Conservation (phyloP, 202 grass and related monocot genomes). For the Digitaria exilis region DNA sequence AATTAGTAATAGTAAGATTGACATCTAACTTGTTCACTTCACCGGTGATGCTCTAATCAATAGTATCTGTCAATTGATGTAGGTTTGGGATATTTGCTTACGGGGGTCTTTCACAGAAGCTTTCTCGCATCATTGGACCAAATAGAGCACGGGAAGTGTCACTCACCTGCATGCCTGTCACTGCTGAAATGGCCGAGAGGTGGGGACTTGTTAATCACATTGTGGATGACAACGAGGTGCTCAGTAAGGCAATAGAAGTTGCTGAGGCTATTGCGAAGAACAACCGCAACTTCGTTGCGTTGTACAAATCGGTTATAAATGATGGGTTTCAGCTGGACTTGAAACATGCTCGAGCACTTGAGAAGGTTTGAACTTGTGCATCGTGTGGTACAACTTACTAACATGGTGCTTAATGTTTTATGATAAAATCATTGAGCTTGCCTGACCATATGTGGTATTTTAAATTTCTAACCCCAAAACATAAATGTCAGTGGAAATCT, state of each 20-base stretch:
- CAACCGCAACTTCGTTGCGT: no score
- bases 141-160: no score
- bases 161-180: no score
- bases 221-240: no score
- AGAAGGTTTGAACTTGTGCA: slow-evolving; percentile 57
- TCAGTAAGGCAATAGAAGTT: no score
- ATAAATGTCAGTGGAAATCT: background rate
- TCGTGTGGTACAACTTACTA: background rate
- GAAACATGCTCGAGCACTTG: slow-evolving; percentile 64
- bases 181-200: no score
- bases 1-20: no score
- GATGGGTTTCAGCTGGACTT: slow-evolving; percentile 81
- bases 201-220: no score
- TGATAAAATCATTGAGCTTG: background rate
- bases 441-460: background rate
- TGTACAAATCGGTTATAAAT: no score
- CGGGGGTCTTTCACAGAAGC: slow-evolving; percentile 92
- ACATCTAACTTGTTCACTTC: background rate
- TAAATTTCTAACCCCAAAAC: background rate
- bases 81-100: slow-evolving; percentile 96
- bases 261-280: no score
- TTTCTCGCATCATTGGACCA: slow-evolving; percentile 74
- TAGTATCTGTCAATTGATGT: slow-evolving; percentile 37
- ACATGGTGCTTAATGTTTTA: background rate
- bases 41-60: slow-evolving; percentile 7